Base-by-base conservation (phyloP, 768 basidiomycete genomes). In the Tephrocybe sp. region DNA sequence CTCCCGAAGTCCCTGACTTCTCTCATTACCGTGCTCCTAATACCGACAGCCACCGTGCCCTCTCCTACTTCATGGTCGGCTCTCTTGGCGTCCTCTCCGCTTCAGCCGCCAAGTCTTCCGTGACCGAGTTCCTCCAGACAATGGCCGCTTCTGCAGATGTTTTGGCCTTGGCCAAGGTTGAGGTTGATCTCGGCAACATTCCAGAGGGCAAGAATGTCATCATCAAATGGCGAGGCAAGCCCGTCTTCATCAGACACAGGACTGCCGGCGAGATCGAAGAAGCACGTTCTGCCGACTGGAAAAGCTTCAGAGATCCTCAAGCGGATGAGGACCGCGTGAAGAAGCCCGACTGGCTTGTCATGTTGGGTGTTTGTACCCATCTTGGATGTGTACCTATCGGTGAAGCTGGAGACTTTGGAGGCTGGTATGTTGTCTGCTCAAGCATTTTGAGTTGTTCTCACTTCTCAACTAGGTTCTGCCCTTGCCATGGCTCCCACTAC, bases 221-320 rank as follows among this genome's bases (percentile, higher is more conserved):
- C 70, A 90, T 94, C 74, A 94, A 97, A 77, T 99, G 97, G 97
- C 90, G 97, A 64, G 97, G 97, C 69, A 99, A 99, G 79, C 97
- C 97, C 57, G 97, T 99, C 47, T 98, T 98, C 78, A 93, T 99
- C 68, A 84, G 97, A 57, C 97, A 99, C 77, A 84, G 97, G 62
- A 99, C 97, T 12, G 62, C 77, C 49, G 79, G 76, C 48, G 97
- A 99, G 76, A 90, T 99, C 60, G 82, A 91, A 55, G 97, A 99
- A 74, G 97, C 97, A 43, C 86, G 90, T 70, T 61, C 68, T 31
- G 73, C 79, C 49, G 84, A 95, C 69, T 86, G 94, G 86, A 91
- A 94, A 77, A 54, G 71, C 23, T 77, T 99, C 53, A 80, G 97
- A 52, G 97, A 99, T 64, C 97, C 97, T 47, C 82, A 99, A 76